Percentiles rank a stretch among this genome's conserved stretches.
Conservation (phyloP, 2,329 filamentous ascomycete species). For the Pseudogymnoascus sp. region DNA sequence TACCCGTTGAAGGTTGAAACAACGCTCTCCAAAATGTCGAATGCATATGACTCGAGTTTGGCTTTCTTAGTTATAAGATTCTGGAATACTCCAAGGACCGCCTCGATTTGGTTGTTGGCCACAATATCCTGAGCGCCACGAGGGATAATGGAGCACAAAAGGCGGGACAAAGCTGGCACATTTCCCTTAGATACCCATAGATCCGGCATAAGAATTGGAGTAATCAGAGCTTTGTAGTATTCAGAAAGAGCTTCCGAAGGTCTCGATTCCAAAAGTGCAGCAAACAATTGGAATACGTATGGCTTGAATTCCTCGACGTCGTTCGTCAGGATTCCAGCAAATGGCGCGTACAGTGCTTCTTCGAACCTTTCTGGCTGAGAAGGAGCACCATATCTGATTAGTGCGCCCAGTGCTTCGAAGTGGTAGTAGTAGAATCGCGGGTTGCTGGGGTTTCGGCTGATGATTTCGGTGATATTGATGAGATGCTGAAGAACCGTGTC, state of each 20-base stretch:
- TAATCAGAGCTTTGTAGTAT: constrained; percentile 71
- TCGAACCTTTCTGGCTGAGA: constrained; percentile 67
- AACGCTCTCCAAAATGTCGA: constrained; percentile 81
- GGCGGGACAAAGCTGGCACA: constrained; percentile 78
- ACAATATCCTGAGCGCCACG: constrained; percentile 65
- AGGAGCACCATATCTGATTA: constrained; percentile 67
- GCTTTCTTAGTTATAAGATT: constrained; percentile 59
- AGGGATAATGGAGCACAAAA: constrained; percentile 76
- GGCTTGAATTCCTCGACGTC: constrained; percentile 90
- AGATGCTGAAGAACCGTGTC: constrained; percentile 77
- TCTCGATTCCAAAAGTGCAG: constrained; percentile 80
- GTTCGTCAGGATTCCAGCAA: constrained; percentile 68
- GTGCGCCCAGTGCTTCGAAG: constrained; percentile 86
- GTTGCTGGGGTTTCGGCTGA: constrained; percentile 92
- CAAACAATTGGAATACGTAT: constrained; percentile 92
- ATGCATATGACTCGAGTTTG: constrained; percentile 69
- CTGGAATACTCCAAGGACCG: constrained; percentile 92
- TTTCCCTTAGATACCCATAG: constrained; percentile 92
- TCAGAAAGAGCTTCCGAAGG: constrained; percentile 68
- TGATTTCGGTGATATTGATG: constrained; percentile 81
- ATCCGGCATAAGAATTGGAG: constrained; percentile 67
- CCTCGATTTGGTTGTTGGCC: constrained; percentile 71
- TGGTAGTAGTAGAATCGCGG: constrained; percentile 98
- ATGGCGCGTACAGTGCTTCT: constrained; percentile 70
- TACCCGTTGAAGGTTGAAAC: constrained; percentile 63